Evolutionary conservation across 345 rosid species (phyloP), one percentile per base, ranked within the genome.

Genomic region (Corchorus capsularis): DNA sequence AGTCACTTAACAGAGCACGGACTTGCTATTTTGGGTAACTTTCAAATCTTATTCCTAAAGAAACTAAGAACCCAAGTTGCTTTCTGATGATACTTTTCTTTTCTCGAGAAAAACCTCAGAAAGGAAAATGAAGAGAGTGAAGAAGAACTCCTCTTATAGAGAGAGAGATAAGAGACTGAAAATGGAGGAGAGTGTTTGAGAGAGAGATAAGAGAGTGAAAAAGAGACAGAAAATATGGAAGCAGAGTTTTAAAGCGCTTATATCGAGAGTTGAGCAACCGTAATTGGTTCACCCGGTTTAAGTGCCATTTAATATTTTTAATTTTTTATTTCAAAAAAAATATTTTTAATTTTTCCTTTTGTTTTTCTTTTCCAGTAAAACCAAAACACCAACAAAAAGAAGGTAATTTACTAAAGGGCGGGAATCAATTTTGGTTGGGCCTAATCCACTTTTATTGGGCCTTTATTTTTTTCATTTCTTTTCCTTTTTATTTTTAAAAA

Each of bases 201-300:
- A 19, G 20, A n/a, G 73, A 69, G 63, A 47, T 73, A 57, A 43
- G 53, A 71, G 47, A 27, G 43, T 57, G 35, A 43, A 61, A 67
- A 39, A 27, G 27, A 27, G 27, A 27, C 27, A 0, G 27, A 27
- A 27, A 27, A 27, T 27, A 27, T 15, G 77, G 65, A 59, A 63
- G 27, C 27, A 35, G 63, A 19, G 59, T 62, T 27, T 69, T 17
- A 66, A 37, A 68, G 74, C 37, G 78, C 43, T 39, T 59, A 43
- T n/a, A 66, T 68, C 34, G 46, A 55, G 69, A 73, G 79, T 15
- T 39, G 52, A 69, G 65, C 78, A 61, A 80, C 77, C 79, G 78
- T 61, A 75, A 67, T 63, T 57, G 20, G 74, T 43, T 69, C 62
- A 55, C 35, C 55, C 60, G 63, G 74, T 76, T 77, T 39, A 53